Base-by-base conservation (phyloP, 371 early-diverging fungal species). In the Lichtheimia ornata region DNA sequence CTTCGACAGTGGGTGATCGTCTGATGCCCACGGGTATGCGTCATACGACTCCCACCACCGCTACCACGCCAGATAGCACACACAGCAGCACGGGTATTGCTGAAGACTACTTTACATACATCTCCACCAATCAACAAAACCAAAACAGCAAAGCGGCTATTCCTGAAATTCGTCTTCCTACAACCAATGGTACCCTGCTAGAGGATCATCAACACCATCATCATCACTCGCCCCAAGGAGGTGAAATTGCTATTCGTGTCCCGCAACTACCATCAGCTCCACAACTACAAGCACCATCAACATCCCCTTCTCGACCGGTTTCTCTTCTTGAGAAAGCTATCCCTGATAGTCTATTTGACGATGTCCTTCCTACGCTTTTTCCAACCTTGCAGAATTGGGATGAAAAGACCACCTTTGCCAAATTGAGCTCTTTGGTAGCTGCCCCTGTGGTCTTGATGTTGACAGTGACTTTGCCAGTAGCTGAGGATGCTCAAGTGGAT, bases 401-500 rank as follows among this genome's bases (percentile, higher is more conserved):
- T 4, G 47, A 68, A 13, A 86, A 87, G 44, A 77, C 85, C 0
- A 11, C 57, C 0, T 80, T 81, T 65, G 77, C 82, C n/a, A 82
- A 79, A 57, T 58, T 84, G 15, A 82, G 79, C 61, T 77, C 87
- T 0, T 49, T 85, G n/a, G 62, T 82, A 0, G 85, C 86, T n/a
- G 59, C 78, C 1, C 89, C 89, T 0, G 66, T 85, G 14, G 81
- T 83, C 0, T 59, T 88, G 1, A 5, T 86, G 4, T 67, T 88
- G 47, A 84, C 78, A 5, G 54, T 88, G 44, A 87, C 89, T 0
- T 56, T 88, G 20, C 87, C 89, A 25, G 84, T 87, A 22, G 82
- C 78, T 2, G 85, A 88, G 59, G 74, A 71, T 42, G 55, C 73
- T 5, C 67, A 71, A 22, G 63, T 75, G 0, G 77, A 81, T 50